Base-by-base conservation (phyloP, 2,329 filamentous ascomycete species). In the Ascochyta lentis region DNA sequence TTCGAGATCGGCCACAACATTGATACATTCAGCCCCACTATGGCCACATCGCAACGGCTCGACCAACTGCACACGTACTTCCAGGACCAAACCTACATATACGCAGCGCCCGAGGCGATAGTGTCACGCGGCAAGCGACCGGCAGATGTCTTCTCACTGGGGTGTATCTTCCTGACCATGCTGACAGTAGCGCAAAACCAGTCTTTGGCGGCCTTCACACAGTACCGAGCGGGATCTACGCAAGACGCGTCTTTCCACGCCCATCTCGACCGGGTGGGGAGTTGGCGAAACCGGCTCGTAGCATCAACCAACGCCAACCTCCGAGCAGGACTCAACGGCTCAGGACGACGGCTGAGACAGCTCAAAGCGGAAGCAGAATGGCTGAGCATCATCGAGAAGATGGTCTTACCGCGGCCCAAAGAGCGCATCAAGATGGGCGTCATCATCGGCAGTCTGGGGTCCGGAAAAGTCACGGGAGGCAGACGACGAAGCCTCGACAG, bases 101-200 rank as follows among this genome's bases (percentile, higher is more conserved):
- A 76, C 40, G 73, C 73, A 0, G 73, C 76, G 2, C 76, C 76
- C 0, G 76, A 78, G 54, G 67, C 70, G 2, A 65, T 76, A n/a
- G 59, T 70, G 0, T 70, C 73, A 1, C 72, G 72, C 12, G 74
- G 68, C 0, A 75, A 75, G 49, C 66, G 72, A 10, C 70, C 72
- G 46, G 72, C 74, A 1, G 76, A 78, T 42, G 70, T 76, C 3
- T 78, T 77, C 56, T 73, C 73, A 0, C 51, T 78, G 1, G 76
- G 75, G n/a, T 76, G 74, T 42, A 68, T 77, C 4, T 76, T 77
- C 55, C 59, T 77, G 1, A 65, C 68, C 13, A 77, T 78, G 69
- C 66, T 77, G 54, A 76, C 74, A 1, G 69, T 72, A 6, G 72
- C 67, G 3, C 73, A 76, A 45, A 72, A 73, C 45, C 70, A 73